phyloP scores from a whole-genome alignment of 2,329 filamentous ascomycete genomes.

The Talaromyces sp. region DNA sequence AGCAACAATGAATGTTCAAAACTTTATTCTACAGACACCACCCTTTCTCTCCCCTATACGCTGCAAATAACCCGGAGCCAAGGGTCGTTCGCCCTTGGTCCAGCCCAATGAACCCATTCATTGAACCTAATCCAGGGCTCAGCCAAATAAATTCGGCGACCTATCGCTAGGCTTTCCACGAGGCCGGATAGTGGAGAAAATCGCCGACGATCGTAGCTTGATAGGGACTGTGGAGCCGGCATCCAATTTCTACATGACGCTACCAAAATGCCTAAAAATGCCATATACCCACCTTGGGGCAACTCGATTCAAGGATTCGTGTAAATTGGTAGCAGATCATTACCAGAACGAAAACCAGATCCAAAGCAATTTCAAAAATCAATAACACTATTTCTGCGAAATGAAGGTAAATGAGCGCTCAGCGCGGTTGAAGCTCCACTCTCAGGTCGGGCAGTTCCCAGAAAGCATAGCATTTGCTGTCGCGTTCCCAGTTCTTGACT shows the following conservation, averaged over 20 bases:
- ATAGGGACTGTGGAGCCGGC: not conserved
- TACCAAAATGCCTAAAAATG: not conserved
- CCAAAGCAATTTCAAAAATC: not conserved
- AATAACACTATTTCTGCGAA: not conserved
- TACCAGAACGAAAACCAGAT: not conserved
- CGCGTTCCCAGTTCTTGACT: slow-evolving; percentile 18
- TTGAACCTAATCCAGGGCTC: not conserved
- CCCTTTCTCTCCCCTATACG: too few relatives aligned
- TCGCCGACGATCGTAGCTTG: not conserved
- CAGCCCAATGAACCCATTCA: not conserved
- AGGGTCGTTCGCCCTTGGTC: not conserved
- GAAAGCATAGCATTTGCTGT: slow-evolving; percentile 21
- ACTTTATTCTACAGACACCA: not conserved
- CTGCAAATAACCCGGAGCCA: not conserved
- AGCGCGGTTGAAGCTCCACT: slow-evolving; percentile 12
- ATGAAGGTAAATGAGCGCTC: not conserved
- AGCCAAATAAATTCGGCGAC: not conserved
- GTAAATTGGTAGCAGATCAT: not conserved
- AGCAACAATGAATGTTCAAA: not conserved
- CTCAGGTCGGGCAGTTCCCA: slow-evolving; percentile 21
- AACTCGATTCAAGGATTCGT: not conserved
- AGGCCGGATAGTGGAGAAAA: not conserved
- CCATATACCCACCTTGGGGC: not conserved
- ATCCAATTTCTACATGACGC: not conserved
- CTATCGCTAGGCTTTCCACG: not conserved